phyloP scores from a whole-genome alignment of 306 rosid species.

The Vigna nakashimae region DNA sequence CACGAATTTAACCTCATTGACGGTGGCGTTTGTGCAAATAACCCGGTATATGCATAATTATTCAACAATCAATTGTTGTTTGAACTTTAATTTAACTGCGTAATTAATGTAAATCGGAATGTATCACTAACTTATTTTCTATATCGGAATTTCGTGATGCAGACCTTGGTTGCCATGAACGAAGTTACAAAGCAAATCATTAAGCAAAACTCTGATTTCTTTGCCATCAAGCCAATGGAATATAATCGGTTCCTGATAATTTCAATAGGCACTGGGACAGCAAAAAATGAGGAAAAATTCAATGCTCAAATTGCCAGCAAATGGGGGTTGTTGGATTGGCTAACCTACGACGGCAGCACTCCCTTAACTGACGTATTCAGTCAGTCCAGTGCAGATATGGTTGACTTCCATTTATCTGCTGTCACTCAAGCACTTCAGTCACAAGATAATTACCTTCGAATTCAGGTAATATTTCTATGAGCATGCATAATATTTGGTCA shows the following conservation, averaged over 20 bases:
- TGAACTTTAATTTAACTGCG: background rate
- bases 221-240: slow-evolving; percentile 48
- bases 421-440: slow-evolving; percentile 54
- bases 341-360: slow-evolving; percentile 39
- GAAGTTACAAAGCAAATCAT: slow-evolving; percentile 49
- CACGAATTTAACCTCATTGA: slow-evolving; percentile 68
- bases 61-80: background rate
- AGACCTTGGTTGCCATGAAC: slow-evolving; percentile 51
- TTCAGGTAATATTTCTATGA: slow-evolving; percentile 23
- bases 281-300: slow-evolving; percentile 45
- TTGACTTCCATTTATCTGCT: slow-evolving; percentile 52
- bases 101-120: background rate
- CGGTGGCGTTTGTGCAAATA: slow-evolving; percentile 75
- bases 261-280: slow-evolving; percentile 57
- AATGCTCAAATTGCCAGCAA: slow-evolving; percentile 44
- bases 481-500: too few species aligned
- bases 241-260: slow-evolving; percentile 46
- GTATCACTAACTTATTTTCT: slow-evolving; percentile 20
- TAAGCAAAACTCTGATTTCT: slow-evolving; percentile 44
- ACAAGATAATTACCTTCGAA: slow-evolving; percentile 49
- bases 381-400: slow-evolving; percentile 58
- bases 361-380: slow-evolving; percentile 52
- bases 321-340: slow-evolving; percentile 55
- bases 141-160: background rate
- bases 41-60: slow-evolving; percentile 50